Conservation (phyloP, 2,329 filamentous ascomycete genomes). For the Penicillium sp. region DNA sequence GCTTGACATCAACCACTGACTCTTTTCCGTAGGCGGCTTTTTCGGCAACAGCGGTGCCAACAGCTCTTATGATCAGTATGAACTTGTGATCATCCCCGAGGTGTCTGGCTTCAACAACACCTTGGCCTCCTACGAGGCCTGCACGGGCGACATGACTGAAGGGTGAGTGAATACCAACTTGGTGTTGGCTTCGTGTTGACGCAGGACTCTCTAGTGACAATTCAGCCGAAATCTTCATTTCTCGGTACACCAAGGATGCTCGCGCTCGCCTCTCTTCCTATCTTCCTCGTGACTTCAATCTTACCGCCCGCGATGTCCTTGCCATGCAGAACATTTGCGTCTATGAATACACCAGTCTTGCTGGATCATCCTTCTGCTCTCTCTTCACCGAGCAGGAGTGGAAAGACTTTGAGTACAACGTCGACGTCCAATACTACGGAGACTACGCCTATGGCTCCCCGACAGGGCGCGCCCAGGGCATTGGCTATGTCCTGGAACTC, state of each 20-base stretch:
- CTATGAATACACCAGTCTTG: constrained; percentile 53
- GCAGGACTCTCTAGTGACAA: constrained; percentile 20
- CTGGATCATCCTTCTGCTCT: constrained; percentile 51
- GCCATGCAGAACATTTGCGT: constrained; percentile 54
- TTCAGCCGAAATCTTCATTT: constrained; percentile 42
- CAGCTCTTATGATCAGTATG: constrained; percentile 30
- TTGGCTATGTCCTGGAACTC: constrained; percentile 54
- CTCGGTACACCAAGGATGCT: constrained; percentile 47
- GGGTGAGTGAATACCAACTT: constrained; percentile 14
- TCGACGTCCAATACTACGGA: constrained; percentile 52
- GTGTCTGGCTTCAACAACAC: constrained; percentile 53
- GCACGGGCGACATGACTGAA: constrained; percentile 39
- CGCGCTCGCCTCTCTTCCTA: constrained; percentile 48
- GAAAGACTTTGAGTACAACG: constrained; percentile 53
- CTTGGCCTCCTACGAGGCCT: constrained; percentile 52
- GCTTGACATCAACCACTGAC: constrained; percentile 3
- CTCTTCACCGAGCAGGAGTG: constrained; percentile 57
- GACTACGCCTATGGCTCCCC: constrained; percentile 50
- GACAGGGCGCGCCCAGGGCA: constrained; percentile 52
- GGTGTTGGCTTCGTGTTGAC: too few species aligned
- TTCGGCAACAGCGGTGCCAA: constrained; percentile 27
- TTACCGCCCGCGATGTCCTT: constrained; percentile 53
- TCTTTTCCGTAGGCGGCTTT: constrained; percentile 15
- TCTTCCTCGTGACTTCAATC: constrained; percentile 48
- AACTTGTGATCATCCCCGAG: constrained; percentile 53